Evolutionary conservation across 2,329 filamentous ascomycete species (phyloP), one percentile per base, ranked within the genome.

Genomic region (Pseudogymnoascus sp.): DNA sequence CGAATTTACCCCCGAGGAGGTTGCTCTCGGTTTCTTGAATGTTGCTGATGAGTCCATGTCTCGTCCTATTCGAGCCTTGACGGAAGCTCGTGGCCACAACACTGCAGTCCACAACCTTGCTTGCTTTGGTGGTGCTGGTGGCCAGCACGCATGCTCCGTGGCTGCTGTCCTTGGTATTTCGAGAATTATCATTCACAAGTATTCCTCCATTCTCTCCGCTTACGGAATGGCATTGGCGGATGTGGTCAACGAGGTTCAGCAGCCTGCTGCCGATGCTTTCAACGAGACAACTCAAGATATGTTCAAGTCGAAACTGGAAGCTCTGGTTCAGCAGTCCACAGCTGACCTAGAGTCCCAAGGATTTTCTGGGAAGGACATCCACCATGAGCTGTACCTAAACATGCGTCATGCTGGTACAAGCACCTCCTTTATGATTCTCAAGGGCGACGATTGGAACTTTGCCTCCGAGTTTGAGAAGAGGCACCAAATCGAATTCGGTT

Each of bases 191-290:
- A 81, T 96, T 2, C 92, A 96, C 72, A 81, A 88, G 59, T 94
- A 96, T 73, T 94, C 91, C 0, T 94, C 90, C 0, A 90, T 96
- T 0, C 79, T 96, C 0, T 95, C 91, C 1, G 92, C 92, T 0
- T 96, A 96, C 68, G 92, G 92, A 7, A 95, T 96, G 90, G 91
- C 92, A 0, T 77, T 96, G 3, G 92, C 92, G 8, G 92, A 96
- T 69, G 91, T 96, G 0, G 92, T 96, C 0, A 90, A 96, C 66
- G 92, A 97, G 75, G 81, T 87, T 31, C 92, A 96, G 69, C 89
- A 92, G 70, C 88, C 89, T 1, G 82, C 84, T 41, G 84, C 84
- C 2, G 75, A 77, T 10, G 77, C 85, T 12, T 86, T 83, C 82
- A 79, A 80, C 10, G 83, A 85, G n/a, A 15, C 15, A 27, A 36